Evolutionary conservation across 1,284 basidiomycete genomes (phyloP).

Genomic region (Entoloma clypeatum): DNA sequence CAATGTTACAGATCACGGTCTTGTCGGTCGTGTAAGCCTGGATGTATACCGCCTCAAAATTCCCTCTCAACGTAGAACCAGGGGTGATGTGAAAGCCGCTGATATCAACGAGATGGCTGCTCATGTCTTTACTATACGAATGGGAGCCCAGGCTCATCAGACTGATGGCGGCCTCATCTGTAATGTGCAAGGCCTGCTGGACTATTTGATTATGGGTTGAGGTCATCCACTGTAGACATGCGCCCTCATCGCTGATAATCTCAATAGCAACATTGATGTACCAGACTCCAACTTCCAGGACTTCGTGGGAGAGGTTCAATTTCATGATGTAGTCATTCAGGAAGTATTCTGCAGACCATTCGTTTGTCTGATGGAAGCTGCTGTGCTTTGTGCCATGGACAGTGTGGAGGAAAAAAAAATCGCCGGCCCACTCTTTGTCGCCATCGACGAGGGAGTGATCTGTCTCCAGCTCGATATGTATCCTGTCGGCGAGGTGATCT

Average conservation of each 20-base stretch:
- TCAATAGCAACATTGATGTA: constrained; percentile 13
- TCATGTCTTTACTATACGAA: constrained; percentile 22
- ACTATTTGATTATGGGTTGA: constrained; percentile 15
- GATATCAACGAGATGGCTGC: constrained; percentile 22
- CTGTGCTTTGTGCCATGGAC: constrained; percentile 12
- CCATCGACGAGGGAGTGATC: neutral
- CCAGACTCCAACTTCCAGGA: constrained; percentile 1
- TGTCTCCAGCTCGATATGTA: constrained; percentile 4
- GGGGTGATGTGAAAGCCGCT: constrained; percentile 26
- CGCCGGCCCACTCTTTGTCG: constrained; percentile 9
- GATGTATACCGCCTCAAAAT: constrained; percentile 17
- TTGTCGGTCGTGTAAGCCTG: constrained; percentile 32
- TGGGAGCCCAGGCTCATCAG: constrained; percentile 18
- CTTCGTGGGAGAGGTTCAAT: neutral
- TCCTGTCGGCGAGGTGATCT: neutral
- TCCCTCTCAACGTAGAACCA: constrained; percentile 15
- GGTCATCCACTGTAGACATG: constrained; percentile 24
- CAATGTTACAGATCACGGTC: constrained; percentile 17
- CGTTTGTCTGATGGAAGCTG: constrained; percentile 5
- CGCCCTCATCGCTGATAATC: constrained; percentile 8
- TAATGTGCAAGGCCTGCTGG: constrained; percentile 9
- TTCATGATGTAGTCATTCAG: constrained; percentile 7
- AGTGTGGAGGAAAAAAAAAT: constrained; percentile 14
- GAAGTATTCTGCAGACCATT: neutral
- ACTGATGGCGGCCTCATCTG: constrained; percentile 7